Conservation (phyloP, 192 early-diverging fungal genomes). For the Anaeromyces robustus region DNA sequence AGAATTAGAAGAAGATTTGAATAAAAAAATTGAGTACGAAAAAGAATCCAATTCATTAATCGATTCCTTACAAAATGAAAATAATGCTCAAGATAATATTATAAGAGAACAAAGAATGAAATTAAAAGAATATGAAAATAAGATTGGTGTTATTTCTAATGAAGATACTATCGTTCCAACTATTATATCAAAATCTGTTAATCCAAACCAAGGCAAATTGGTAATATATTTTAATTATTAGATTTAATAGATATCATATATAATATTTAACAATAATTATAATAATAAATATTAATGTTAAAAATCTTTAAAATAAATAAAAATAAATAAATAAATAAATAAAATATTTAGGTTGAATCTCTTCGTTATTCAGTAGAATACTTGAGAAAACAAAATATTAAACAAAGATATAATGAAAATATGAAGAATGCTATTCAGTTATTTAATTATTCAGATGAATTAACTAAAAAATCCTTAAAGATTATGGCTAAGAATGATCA, state of each 20-base stretch:
- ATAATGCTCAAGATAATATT: background rate
- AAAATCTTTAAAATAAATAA: no score
- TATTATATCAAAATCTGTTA: background rate
- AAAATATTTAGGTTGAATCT: background rate
- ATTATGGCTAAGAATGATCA: background rate
- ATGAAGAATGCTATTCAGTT: background rate
- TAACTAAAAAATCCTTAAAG: background rate
- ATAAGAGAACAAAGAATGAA: background rate
- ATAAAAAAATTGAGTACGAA: constrained; percentile 39
- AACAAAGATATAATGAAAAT: background rate
- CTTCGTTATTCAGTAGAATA: background rate
- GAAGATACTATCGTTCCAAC: background rate
- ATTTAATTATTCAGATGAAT: background rate
- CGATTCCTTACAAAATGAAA: background rate
- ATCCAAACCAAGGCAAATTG: background rate
- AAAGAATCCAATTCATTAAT: constrained; percentile 10
- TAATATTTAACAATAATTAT: no score
- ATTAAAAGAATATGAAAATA: background rate
- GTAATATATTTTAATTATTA: no score
- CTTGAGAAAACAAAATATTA: background rate
- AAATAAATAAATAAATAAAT: no score
- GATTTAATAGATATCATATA: no score
- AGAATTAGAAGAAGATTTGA: constrained; percentile 38
- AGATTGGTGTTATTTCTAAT: background rate
- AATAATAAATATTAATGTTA: no score